Base-by-base conservation (phyloP, 75 land plant genomes). In the Cryptomeria japonica region DNA sequence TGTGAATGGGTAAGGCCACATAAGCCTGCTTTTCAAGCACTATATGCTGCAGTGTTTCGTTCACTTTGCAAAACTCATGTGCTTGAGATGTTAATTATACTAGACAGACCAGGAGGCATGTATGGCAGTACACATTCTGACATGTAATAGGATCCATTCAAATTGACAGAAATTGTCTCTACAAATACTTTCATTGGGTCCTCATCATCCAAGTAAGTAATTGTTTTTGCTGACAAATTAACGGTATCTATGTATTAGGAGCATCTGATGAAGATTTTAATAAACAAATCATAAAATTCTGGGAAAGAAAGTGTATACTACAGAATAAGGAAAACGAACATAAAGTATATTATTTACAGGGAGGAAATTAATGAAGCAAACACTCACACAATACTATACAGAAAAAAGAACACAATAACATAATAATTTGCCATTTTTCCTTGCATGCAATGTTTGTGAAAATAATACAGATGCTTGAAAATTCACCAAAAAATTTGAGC, bases 1-100 rank as follows among this genome's bases (percentile, higher is more conserved):
- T 91, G 92, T 86, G 92, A 86, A 86, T 91, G 92, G 8, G 92
- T 89, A 61, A 91, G 87, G 19, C 92, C 92, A 86, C 92, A 91
- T 10, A 91, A 91, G 58, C 92, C 92, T 28, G 92, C 92, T 47
- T 91, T 91, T 32, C 91, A 91, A 47, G 92, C 92, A 86, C 88
- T 91, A 55, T 91, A 91, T 19, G 91, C 91, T 58, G 84, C 91
- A 41, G 92, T 91, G 88, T 86, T 70, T 31, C 88, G 88, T 64
- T 91, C 92, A 37, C 92, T 91, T 72, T 91, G 92, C 51, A 89
- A 72, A 18, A 91, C 92, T 41, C 92, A 91, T 53, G 92, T 91
- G 84, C 92, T 91, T 0, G 92, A 89, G 37, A 91, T 89, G 83
- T 91, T 88, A 79, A 91, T 89, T 49, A 91, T 91, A 83, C 92